Percentiles rank a stretch among this genome's conserved stretches.
phyloP scores from a whole-genome alignment of 108 stramenopile species.

The Thalassiosira profunda region DNA sequence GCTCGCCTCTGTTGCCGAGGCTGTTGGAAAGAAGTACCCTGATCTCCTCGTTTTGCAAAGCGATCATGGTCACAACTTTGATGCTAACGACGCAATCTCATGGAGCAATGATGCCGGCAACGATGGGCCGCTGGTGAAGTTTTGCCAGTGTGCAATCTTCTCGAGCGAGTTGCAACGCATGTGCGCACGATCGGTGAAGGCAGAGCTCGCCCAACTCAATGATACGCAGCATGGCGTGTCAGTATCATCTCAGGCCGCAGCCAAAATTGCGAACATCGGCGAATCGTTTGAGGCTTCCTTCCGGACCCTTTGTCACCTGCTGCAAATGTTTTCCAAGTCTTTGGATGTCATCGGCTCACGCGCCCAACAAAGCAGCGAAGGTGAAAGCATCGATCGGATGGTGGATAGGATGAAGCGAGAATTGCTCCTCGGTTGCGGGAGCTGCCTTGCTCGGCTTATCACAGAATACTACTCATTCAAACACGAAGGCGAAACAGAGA shows the following conservation, averaged over 20 bases:
- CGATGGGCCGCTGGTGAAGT: constrained; percentile 42
- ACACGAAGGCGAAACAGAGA: constrained; percentile 2
- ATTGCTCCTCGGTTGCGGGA: constrained; percentile 18
- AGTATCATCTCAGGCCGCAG: constrained; percentile 27
- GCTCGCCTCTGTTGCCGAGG: constrained; percentile 5
- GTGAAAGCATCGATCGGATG: background rate
- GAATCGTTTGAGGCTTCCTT: constrained; percentile 30
- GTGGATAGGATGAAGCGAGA: constrained; percentile 23
- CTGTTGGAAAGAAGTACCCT: constrained; percentile 14
- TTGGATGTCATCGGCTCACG: constrained; percentile 10
- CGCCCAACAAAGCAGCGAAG: background rate
- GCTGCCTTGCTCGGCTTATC: constrained; percentile 27
- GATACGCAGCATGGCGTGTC: constrained; percentile 14
- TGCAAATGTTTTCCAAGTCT: constrained; percentile 29
- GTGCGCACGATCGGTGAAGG: constrained; percentile 26
- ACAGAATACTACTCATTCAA: constrained; percentile 43
- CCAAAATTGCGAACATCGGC: constrained; percentile 8
- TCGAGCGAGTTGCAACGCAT: constrained; percentile 4
- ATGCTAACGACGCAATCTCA: background rate
- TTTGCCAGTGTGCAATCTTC: constrained; percentile 19
- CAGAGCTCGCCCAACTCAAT: constrained; percentile 11
- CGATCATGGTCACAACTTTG: background rate
- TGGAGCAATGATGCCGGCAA: background rate
- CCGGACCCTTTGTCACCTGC: constrained; percentile 27
- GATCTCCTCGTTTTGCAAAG: constrained; percentile 25